Conservation (phyloP, 2,329 filamentous ascomycete species). For the Aphanocladium album region DNA sequence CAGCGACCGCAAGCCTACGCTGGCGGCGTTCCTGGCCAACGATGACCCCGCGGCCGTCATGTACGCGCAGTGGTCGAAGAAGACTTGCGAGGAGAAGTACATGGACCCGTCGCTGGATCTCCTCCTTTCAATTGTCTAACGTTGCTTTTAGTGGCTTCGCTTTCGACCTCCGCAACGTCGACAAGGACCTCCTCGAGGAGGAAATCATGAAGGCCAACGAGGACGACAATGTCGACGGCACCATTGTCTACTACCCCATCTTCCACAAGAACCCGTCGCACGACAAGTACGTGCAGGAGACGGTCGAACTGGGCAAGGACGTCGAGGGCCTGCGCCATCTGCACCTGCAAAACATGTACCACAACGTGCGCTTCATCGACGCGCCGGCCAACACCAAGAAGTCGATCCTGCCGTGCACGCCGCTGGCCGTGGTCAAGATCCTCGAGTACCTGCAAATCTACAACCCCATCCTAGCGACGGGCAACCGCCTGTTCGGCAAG, state of each 20-base stretch:
- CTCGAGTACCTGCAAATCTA: conserved; percentile 94
- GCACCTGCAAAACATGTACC: conserved; percentile 99
- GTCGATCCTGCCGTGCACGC: conserved; percentile 91
- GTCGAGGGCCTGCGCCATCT: conserved; percentile 92
- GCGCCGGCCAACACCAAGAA: conserved; percentile 71
- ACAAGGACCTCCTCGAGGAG: conserved; percentile 87
- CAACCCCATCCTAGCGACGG: conserved; percentile 88
- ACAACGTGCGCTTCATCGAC: conserved; percentile 94
- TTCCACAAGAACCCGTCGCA: conserved; percentile 75
- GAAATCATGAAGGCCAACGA: conserved; percentile 79
- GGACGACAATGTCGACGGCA: conserved; percentile 72
- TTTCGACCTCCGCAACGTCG: conserved; percentile 78
- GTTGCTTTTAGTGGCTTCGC: conserved; percentile 66
- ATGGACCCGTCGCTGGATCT: no score
- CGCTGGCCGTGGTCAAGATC: conserved; percentile 93
- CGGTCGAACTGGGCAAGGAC: conserved; percentile 84
- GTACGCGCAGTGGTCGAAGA: conserved; percentile 96
- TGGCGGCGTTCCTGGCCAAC: conserved; percentile 91
- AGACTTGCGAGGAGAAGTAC: conserved; percentile 96
- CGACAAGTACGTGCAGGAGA: conserved; percentile 94
- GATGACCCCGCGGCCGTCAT: conserved; percentile 83
- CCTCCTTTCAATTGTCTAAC: background rate
- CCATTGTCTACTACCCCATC: conserved; percentile 98
- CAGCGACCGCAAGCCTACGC: conserved; percentile 56
- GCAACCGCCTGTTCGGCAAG: conserved; percentile 87